Conservation (phyloP, 345 rosid species). For the Punica granatum region DNA sequence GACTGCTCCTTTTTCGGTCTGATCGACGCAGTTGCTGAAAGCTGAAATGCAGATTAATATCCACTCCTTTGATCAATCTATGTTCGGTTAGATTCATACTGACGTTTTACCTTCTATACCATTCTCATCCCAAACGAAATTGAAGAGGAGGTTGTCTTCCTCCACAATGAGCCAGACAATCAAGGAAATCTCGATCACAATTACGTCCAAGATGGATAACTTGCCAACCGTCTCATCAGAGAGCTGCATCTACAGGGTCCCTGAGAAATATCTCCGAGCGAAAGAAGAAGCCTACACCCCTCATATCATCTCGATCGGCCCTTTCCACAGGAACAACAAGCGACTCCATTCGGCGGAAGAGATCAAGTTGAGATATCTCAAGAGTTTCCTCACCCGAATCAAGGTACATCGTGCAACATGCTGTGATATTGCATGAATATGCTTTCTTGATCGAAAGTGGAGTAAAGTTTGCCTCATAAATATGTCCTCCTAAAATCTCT, state of each 20-base stretch:
- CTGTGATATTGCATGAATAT: too few species aligned
- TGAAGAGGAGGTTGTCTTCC: too few species aligned
- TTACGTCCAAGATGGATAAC: background rate
- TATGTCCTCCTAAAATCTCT: background rate
- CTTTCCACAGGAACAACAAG: slow-evolving; percentile 17
- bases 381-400: slow-evolving; percentile 16
- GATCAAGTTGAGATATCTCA: slow-evolving; percentile 25
- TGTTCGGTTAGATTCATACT: too few species aligned
- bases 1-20: too few species aligned
- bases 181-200: slow-evolving; percentile 5
- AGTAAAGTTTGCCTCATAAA: too few species aligned
- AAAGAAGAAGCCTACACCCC: slow-evolving; percentile 16
- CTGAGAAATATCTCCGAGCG: slow-evolving; percentile 13
- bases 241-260: slow-evolving; percentile 19
- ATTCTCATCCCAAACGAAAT: too few species aligned
- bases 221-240: slow-evolving; percentile 10
- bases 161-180: background rate
- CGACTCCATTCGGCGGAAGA: slow-evolving; percentile 19
- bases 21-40: too few species aligned
- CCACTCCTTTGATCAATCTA: too few species aligned
- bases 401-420: too few species aligned
- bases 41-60: too few species aligned
- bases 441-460: too few species aligned
- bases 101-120: too few species aligned
- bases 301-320: slow-evolving; percentile 16